Evolutionary conservation across 345 rosid genomes (phyloP), one percentile per base, ranked within the genome.

Genomic region (Anastatica hierochuntica): DNA sequence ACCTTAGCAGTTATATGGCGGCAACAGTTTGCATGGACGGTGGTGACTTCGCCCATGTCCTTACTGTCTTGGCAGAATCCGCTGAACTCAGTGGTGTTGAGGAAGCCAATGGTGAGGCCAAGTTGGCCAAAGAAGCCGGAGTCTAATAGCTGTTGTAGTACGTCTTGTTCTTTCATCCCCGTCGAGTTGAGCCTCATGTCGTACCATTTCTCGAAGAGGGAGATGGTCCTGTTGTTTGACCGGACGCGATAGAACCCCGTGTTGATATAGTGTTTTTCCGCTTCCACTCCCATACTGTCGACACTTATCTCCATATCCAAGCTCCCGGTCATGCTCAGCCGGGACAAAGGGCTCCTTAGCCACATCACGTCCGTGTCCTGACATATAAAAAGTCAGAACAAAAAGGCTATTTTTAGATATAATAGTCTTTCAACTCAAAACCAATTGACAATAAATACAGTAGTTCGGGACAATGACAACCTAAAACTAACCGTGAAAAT

Each of bases 11-110:
- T 31, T 4, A 87, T 74, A 8, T 74, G 82, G 14, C 79, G 84
- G 40, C 98, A 86, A 48, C 97, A 90, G 29, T 90, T 90, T 10
- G 98, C 85, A 26, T 90, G 98, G 4, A 84, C 85, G 0, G 89
- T 90, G 3, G 61, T 55, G 1, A 90, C 95, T 0, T 49, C 66
- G 6, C 61, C 17, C 43, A 84, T 34, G 48, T 90, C 75, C 10
- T 6, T 18, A 54, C 89, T 87, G 14, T 79, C 81, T 38, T 73
- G 57, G 30, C 98, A 90, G 54, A 87, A 90, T 14, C 98, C 95
- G 8, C 96, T 86, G 55, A 90, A 87, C 8, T 70, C 49, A 4
- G 19, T 43, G 1, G 96, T 87, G 46, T 70, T 72, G 55, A 90
- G 59, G 60, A 76, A 76, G 52, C 69, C 70, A 0, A 84, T 71